A percentile compares a stretch with the other conserved stretches of the same genome.
Evolutionary conservation across 2,329 filamentous ascomycete genomes (phyloP).

Genomic region (Cercospora sp.): DNA sequence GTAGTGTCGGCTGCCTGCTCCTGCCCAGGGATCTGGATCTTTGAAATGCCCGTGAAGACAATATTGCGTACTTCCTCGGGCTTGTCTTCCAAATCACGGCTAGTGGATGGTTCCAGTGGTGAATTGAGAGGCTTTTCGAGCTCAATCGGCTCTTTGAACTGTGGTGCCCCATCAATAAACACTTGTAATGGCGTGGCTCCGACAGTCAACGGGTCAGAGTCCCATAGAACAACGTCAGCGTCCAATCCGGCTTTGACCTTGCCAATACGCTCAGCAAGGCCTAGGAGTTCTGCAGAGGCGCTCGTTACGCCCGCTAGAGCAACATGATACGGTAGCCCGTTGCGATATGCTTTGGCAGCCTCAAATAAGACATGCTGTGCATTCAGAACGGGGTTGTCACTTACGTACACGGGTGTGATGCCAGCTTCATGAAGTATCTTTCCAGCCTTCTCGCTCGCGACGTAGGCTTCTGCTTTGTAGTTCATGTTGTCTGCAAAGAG

Average conservation of each 20-base stretch:
- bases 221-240: slow-evolving; percentile 48
- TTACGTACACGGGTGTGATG: slow-evolving; percentile 67
- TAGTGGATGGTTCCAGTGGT: slow-evolving; percentile 45
- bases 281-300: slow-evolving; percentile 42
- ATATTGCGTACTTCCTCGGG: slow-evolving; percentile 40
- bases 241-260: slow-evolving; percentile 45
- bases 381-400: slow-evolving; percentile 69
- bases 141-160: slow-evolving; percentile 55
- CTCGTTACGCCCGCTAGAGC: slow-evolving; percentile 45
- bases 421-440: slow-evolving; percentile 66
- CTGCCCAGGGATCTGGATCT: slow-evolving; percentile 52
- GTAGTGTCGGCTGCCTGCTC: slow-evolving; percentile 30
- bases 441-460: slow-evolving; percentile 65
- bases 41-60: slow-evolving; percentile 59
- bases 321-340: slow-evolving; percentile 45
- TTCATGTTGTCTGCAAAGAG: slow-evolving; percentile 72
- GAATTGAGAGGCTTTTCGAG: slow-evolving; percentile 52
- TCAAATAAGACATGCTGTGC: slow-evolving; percentile 69
- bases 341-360: slow-evolving; percentile 47
- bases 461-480: slow-evolving; percentile 64
- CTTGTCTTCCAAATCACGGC: slow-evolving; percentile 43
- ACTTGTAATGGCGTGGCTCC: slow-evolving; percentile 41
- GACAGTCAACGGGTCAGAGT: slow-evolving; percentile 43
- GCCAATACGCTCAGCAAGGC: slow-evolving; percentile 43
- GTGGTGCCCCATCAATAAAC: slow-evolving; percentile 48